Conservation (phyloP, 129 eudicot genomes). For the Mikania micrantha region DNA sequence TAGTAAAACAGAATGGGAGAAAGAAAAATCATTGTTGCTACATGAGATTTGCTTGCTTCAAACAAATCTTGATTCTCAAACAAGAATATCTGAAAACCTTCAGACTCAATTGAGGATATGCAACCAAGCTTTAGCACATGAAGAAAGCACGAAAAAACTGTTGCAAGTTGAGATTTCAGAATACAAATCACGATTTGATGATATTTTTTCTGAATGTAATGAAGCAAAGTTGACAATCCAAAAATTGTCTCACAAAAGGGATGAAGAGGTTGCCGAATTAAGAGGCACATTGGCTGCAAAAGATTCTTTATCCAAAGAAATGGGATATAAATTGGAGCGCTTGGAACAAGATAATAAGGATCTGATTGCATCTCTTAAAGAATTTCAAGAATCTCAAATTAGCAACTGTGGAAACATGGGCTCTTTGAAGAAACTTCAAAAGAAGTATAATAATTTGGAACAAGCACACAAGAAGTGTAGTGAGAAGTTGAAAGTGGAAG, state of each 20-base stretch:
- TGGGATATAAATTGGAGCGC: constrained; percentile 38
- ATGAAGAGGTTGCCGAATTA: constrained; percentile 51
- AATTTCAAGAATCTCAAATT: constrained; percentile 48
- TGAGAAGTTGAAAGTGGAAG: constrained; percentile 43
- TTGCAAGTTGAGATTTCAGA: constrained; percentile 56
- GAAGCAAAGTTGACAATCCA: constrained; percentile 44
- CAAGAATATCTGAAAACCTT: constrained; percentile 45
- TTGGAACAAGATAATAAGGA: constrained; percentile 63
- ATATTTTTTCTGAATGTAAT: constrained; percentile 35
- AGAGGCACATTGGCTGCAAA: constrained; percentile 46
- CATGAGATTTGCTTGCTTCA: constrained; percentile 52
- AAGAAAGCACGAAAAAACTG: constrained; percentile 49
- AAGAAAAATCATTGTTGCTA: constrained; percentile 41
- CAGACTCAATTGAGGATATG: constrained; percentile 51
- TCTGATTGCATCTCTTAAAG: constrained; percentile 41
- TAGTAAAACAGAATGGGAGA: constrained; percentile 50
- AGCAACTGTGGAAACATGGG: constrained; percentile 25
- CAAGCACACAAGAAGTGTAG: constrained; percentile 46
- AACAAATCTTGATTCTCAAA: constrained; percentile 47
- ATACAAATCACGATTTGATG: constrained; percentile 41
- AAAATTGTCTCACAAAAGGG: constrained; percentile 44
- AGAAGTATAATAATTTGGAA: constrained; percentile 47
- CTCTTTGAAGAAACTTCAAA: constrained; percentile 38
- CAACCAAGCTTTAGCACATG: constrained; percentile 64
- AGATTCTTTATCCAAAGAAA: constrained; percentile 39